Evolutionary conservation across 257 asterid species (phyloP).

Genomic region (Fraxinus quadrangulata): DNA sequence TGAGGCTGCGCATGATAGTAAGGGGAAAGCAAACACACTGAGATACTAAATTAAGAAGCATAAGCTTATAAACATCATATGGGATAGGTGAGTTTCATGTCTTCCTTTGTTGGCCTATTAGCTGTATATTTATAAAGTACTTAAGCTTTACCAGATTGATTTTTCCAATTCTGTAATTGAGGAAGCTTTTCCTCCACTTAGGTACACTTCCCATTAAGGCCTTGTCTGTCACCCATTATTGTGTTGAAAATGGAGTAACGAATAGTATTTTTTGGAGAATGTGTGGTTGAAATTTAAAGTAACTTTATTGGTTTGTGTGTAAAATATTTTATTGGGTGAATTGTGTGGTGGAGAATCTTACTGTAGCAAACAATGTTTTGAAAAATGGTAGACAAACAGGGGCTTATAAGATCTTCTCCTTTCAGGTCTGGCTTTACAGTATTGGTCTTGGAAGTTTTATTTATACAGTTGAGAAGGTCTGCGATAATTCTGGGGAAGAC

Average conservation of each 20-base stretch:
- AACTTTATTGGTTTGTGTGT: no score
- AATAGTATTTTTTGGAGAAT: no score
- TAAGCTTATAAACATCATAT: background rate
- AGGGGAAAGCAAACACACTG: background rate
- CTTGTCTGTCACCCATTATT: no score
- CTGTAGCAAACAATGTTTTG: no score
- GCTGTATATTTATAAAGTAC: background rate
- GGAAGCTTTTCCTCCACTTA: background rate
- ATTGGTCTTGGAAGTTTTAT: conserved; percentile 57
- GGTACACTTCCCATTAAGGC: background rate
- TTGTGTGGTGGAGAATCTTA: no score
- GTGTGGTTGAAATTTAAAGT: no score
- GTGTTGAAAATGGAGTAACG: no score
- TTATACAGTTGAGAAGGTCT: conserved; percentile 63
- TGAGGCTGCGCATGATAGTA: background rate
- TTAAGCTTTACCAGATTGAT: background rate
- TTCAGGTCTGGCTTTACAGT: conserved; percentile 81
- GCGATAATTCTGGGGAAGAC: conserved; percentile 97
- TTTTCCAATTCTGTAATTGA: background rate
- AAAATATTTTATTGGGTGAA: no score
- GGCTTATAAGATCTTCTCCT: conserved; percentile 24
- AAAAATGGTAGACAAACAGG: no score
- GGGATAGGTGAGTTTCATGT: background rate
- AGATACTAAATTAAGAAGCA: background rate
- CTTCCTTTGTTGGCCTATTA: background rate